phyloP scores from a whole-genome alignment of 306 rosid species.

The Cicer arietinum region DNA sequence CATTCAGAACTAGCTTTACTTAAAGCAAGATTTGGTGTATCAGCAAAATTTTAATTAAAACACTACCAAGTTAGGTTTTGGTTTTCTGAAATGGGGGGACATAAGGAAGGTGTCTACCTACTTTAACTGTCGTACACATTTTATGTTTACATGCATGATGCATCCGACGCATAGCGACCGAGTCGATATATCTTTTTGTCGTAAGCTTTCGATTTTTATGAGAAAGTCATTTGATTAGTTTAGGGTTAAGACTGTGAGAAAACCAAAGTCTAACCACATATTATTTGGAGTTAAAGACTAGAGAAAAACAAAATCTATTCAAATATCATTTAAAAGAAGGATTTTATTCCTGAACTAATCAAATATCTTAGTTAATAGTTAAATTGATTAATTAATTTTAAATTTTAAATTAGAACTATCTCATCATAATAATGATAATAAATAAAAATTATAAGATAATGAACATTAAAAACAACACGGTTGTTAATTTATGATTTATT shows the following conservation, averaged over 20 bases:
- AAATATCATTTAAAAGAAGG: too few species aligned
- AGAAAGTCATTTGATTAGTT: neutral
- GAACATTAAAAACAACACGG: too few species aligned
- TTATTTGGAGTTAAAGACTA: neutral
- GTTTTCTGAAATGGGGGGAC: conserved; percentile 19
- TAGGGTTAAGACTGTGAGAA: neutral
- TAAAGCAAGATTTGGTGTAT: conserved; percentile 34
- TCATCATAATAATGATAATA: too few species aligned
- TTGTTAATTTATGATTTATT: too few species aligned
- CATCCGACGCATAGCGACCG: neutral
- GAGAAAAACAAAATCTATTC: too few species aligned
- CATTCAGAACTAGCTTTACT: conserved; percentile 36
- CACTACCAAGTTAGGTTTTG: conserved; percentile 10
- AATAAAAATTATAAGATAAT: too few species aligned
- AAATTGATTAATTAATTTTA: too few species aligned
- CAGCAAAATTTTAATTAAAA: conserved; percentile 6
- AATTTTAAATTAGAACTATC: too few species aligned
- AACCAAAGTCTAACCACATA: neutral
- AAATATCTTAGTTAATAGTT: too few species aligned
- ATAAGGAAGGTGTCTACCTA: neutral
- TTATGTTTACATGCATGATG: neutral
- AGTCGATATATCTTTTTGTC: neutral
- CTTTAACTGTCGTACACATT: conserved; percentile 24
- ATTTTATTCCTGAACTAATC: too few species aligned
- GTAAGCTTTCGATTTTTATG: neutral